These are phyloP conservation scores for Aspergillus thermomutatus DNA, from an alignment of 2,329 filamentous ascomycete species.

Conservation along the genomic window DNA sequence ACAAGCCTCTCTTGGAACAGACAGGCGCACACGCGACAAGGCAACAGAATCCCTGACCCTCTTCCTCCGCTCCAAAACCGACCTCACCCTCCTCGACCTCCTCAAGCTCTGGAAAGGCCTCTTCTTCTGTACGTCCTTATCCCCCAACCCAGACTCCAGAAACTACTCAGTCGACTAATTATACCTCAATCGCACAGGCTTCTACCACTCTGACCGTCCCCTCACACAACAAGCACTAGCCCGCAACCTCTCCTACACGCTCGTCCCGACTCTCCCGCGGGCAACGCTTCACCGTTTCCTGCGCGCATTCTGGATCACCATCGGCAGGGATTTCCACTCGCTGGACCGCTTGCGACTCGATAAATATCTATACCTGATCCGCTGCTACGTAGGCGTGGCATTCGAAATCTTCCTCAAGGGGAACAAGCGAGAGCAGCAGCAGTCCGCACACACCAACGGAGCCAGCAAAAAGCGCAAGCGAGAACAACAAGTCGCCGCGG, in stretches of 20 bases:
- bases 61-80: conserved; percentile 65
- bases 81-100: conserved; percentile 66
- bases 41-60: conserved; percentile 73
- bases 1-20: conserved; percentile 42
- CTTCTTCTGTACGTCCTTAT: conserved; percentile 67
- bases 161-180: not conserved
- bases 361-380: conserved; percentile 84
- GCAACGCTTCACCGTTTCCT: conserved; percentile 48
- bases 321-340: conserved; percentile 65
- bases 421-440: conserved; percentile 7
- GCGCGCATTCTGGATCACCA: conserved; percentile 67
- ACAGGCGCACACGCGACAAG: conserved; percentile 72
- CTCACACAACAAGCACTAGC: conserved; percentile 82
- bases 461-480: not conserved
- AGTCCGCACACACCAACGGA: not conserved
- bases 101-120: conserved; percentile 93
- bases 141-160: not conserved
- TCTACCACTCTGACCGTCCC: conserved; percentile 91
- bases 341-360: conserved; percentile 79
- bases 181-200: conserved; percentile 44
- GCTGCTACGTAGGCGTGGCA: conserved; percentile 71
- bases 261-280: conserved; percentile 60
- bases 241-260: conserved; percentile 65
- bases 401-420: conserved; percentile 48
- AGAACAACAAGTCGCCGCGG: not conserved